These are phyloP conservation scores for Breynia disticha DNA, from an alignment of 441 rosid genomes.

Conservation along the genomic window DNA sequence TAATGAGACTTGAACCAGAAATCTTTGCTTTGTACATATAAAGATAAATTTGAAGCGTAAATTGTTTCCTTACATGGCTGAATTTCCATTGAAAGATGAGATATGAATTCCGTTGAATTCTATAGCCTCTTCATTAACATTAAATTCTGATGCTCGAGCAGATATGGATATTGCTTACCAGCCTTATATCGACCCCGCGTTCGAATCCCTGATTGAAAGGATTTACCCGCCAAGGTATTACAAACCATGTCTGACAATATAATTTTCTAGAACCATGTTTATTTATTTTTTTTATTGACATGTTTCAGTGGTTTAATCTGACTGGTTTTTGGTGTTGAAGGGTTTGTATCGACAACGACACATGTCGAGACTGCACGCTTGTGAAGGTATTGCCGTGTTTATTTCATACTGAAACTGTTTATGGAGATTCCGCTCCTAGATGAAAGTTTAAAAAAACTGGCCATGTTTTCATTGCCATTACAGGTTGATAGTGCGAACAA, in stretches of 20 bases:
- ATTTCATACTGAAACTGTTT: not conserved
- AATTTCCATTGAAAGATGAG: no score
- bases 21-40: no score
- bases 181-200: constrained; percentile 71
- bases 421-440: constrained; percentile 16
- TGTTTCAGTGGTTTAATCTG: not conserved
- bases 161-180: constrained; percentile 53
- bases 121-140: no score
- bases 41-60: no score
- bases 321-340: constrained; percentile 25
- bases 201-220: constrained; percentile 68
- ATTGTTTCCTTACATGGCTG: no score
- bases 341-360: constrained; percentile 77
- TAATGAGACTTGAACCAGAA: constrained; percentile 5
- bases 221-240: constrained; percentile 71
- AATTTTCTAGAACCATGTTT: no score
- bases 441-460: constrained; percentile 12
- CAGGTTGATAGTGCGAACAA: constrained; percentile 94
- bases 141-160: no score
- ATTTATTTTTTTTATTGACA: not conserved
- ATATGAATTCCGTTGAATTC: no score
- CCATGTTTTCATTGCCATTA: not conserved
- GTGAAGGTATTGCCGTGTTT: constrained; percentile 46
- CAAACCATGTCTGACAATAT: no score
- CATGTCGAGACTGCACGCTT: constrained; percentile 66